Conservation (phyloP, 768 basidiomycete genomes). For the Dictyophora rubrovolvata region DNA sequence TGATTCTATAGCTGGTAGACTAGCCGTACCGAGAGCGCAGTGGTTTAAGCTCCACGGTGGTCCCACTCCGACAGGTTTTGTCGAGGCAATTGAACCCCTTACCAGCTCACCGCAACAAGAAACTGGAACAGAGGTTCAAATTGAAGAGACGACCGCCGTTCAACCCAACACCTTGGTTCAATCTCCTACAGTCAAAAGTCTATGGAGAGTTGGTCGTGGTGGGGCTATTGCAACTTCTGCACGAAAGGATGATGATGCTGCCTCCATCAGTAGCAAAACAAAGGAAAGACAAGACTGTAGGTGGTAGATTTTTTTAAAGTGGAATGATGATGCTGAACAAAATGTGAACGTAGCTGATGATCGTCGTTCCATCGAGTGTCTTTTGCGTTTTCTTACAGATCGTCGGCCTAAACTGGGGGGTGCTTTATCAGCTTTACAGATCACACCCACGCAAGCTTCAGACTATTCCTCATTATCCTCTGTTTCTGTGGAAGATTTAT, state of each 20-base stretch:
- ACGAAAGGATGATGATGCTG: conserved; percentile 53
- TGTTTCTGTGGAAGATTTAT: conserved; percentile 63
- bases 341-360: conserved; percentile 35
- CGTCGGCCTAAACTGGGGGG: conserved; percentile 77
- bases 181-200: conserved; percentile 34
- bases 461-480: conserved; percentile 61
- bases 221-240: conserved; percentile 30
- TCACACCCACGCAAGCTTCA: conserved; percentile 61
- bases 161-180: conserved; percentile 19
- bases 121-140: conserved; percentile 13
- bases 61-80: conserved; percentile 22
- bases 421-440: conserved; percentile 59
- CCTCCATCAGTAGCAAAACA: conserved; percentile 36
- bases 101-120: conserved; percentile 16
- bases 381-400: conserved; percentile 82
- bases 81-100: conserved; percentile 1
- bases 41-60: conserved; percentile 88
- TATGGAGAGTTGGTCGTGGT: conserved; percentile 48
- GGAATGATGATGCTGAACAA: not conserved
- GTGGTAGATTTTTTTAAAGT: not conserved
- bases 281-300: conserved; percentile 20
- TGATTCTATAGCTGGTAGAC: conserved; percentile 65
- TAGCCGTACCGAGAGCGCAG: conserved; percentile 53
- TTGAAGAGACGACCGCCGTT: conserved; percentile 16
- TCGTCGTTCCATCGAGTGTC: conserved; percentile 71